Percentiles rank a stretch among this genome's conserved stretches.
Evolutionary conservation across 2,329 filamentous ascomycete species (phyloP).

Genomic region (Xylariaceae sp.): DNA sequence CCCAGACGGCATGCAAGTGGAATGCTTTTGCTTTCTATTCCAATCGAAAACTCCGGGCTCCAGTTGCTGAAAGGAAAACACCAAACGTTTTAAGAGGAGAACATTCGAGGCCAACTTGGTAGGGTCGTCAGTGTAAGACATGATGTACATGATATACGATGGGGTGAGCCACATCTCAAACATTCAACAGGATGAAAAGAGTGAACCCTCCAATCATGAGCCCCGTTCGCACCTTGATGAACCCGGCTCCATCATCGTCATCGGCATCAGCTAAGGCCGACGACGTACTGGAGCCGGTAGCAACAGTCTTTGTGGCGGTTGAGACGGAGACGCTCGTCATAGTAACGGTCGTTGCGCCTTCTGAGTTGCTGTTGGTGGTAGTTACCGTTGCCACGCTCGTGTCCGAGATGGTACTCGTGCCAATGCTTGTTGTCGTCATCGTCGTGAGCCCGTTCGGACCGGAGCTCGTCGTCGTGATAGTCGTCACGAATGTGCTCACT

Average conservation of each 20-base stretch:
- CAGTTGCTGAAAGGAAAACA: background rate
- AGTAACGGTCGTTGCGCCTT: too few relatives aligned
- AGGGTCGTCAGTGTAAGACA: background rate
- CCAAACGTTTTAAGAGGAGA: background rate
- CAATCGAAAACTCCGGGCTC: background rate
- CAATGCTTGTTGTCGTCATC: background rate
- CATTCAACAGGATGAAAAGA: background rate
- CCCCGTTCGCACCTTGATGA: background rate
- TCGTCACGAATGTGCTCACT: background rate
- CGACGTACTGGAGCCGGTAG: background rate
- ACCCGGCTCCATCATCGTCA: background rate
- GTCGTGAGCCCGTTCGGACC: background rate
- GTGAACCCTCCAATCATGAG: background rate
- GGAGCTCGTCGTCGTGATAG: background rate
- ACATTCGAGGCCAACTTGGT: background rate
- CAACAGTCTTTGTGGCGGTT: too few relatives aligned
- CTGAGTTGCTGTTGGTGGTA: background rate
- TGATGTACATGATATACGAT: background rate
- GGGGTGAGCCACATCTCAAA: background rate
- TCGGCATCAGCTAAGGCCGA: background rate
- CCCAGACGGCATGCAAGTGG: background rate
- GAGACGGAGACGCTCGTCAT: too few relatives aligned
- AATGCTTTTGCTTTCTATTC: background rate
- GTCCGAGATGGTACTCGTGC: background rate
- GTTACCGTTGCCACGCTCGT: conserved; percentile 13